phyloP scores from a whole-genome alignment of 23 red algal genomes.

The Gracilaria vermiculophylla region DNA sequence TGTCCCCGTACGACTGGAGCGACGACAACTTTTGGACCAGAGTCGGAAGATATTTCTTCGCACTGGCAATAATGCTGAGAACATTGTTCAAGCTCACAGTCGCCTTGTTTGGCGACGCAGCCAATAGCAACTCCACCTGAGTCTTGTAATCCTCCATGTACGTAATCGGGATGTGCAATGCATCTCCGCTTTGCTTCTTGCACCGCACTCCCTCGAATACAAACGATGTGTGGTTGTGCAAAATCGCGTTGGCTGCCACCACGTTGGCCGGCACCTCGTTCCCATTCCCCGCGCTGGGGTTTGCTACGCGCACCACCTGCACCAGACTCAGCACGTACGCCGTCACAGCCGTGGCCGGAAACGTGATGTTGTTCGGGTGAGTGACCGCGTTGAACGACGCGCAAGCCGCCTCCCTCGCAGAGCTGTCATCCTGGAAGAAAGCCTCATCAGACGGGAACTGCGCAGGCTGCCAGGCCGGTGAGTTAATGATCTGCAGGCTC shows the following conservation, averaged over 20 bases:
- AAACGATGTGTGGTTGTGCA: neutral
- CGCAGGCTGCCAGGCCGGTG: neutral
- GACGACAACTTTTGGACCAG: neutral
- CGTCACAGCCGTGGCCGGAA: neutral
- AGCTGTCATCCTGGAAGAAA: conserved; percentile 15
- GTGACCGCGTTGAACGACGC: neutral
- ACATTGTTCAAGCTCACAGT: neutral
- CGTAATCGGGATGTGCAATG: neutral
- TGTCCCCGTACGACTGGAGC: neutral
- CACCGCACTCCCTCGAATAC: neutral
- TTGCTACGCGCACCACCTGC: neutral
- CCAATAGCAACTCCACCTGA: neutral
- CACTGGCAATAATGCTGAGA: neutral
- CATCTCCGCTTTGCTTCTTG: neutral
- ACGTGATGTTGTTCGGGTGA: neutral
- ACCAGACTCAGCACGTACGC: conserved; percentile 3
- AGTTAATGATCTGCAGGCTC: neutral
- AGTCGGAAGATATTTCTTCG: neutral
- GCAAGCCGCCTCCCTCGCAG: neutral
- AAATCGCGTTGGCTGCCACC: neutral
- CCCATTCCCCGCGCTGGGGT: neutral
- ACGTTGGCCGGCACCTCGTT: neutral
- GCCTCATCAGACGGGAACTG: neutral
- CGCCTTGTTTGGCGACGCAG: neutral
- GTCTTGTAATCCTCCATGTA: neutral